Conservation (phyloP, 164 flowering plant species). For the Umbellularia californica region DNA sequence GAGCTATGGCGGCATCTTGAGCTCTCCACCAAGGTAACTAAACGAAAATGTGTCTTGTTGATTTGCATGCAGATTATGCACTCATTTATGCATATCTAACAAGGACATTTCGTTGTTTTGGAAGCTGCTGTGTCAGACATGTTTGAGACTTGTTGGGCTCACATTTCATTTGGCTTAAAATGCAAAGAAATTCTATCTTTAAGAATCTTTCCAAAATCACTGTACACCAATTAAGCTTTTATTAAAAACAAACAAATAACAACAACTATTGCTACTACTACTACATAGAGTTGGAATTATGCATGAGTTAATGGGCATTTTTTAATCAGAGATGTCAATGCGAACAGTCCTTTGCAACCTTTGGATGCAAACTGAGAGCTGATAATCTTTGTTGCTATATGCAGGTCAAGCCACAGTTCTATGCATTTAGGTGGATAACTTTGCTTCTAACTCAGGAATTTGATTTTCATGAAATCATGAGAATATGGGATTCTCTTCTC, state of each 20-base stretch:
- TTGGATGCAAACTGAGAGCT: neutral
- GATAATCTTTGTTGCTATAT: neutral
- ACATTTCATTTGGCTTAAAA: too few species aligned
- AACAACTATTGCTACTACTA: too few species aligned
- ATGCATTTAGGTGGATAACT: conserved; percentile 75
- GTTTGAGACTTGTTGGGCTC: neutral
- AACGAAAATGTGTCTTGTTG: neutral
- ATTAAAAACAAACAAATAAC: too few species aligned
- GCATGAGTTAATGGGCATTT: too few species aligned
- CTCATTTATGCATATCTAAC: neutral
- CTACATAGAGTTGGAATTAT: too few species aligned
- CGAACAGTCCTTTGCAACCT: neutral
- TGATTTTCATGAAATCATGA: conserved; percentile 39
- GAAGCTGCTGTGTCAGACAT: neutral
- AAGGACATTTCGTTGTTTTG: neutral
- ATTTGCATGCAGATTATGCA: neutral
- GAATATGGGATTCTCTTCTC: conserved; percentile 74
- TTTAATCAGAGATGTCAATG: neutral
- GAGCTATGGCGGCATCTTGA: conserved; percentile 70
- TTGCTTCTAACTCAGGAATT: conserved; percentile 73
- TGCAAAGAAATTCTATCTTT: too few species aligned
- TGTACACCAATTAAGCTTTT: too few species aligned
- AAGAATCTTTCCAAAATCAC: too few species aligned
- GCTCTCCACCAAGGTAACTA: conserved; percentile 42
- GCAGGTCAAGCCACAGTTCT: conserved; percentile 72